Percentiles rank a stretch among this genome's conserved stretches.
phyloP scores from a whole-genome alignment of 805 yeast species.

The Yarrowia sp. region DNA sequence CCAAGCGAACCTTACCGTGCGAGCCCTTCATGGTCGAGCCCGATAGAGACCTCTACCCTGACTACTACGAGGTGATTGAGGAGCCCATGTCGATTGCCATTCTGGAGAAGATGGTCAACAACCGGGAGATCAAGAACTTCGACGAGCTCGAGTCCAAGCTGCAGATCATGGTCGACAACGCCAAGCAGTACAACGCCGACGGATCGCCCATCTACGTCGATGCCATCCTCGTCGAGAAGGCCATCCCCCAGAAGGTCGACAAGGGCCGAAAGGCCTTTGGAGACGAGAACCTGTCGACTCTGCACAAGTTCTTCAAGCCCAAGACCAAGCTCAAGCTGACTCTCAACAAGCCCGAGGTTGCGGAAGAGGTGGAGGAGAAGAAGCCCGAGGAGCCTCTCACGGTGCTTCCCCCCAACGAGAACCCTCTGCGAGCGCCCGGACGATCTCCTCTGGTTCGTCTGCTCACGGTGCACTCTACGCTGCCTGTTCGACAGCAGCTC shows the following conservation, averaged over 20 bases:
- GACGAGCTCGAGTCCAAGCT: constrained; percentile 60
- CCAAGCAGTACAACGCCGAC: constrained; percentile 73
- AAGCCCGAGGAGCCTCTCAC: constrained; percentile 29
- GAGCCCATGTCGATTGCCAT: constrained; percentile 71
- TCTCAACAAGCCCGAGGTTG: background rate
- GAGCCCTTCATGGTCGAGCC: constrained; percentile 77
- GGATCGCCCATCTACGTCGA: constrained; percentile 69
- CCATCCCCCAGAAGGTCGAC: constrained; percentile 42
- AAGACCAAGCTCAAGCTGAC: constrained; percentile 25
- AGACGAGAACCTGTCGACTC: constrained; percentile 27
- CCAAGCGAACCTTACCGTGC: constrained; percentile 46
- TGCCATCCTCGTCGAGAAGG: constrained; percentile 56
- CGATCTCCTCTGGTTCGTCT: constrained; percentile 36
- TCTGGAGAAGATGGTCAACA: constrained; percentile 53
- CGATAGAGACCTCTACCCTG: constrained; percentile 68
- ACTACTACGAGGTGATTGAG: constrained; percentile 69
- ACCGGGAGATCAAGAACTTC: constrained; percentile 53
- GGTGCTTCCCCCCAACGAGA: constrained; percentile 32
- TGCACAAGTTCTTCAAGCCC: constrained; percentile 29
- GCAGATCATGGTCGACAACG: constrained; percentile 69
- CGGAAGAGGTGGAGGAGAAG: constrained; percentile 1
- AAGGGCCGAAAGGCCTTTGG: constrained; percentile 32
- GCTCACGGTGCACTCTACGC: constrained; percentile 39
- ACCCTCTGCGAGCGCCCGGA: constrained; percentile 31
- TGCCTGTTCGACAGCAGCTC: constrained; percentile 38